phyloP scores from a whole-genome alignment of 345 rosid species.

The Melaleuca alternifolia region DNA sequence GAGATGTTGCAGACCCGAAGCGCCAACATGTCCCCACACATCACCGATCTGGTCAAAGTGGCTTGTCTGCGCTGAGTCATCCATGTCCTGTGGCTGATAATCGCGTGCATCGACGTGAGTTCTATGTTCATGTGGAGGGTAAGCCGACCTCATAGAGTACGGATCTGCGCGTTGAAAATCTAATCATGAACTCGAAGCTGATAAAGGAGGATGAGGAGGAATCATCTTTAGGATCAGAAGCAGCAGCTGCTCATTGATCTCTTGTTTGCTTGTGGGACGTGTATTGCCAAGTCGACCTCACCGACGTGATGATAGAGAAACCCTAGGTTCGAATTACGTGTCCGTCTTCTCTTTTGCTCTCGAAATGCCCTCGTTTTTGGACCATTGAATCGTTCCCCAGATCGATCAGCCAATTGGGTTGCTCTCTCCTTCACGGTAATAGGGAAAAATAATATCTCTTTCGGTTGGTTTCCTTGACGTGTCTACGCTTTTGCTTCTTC shows the following conservation, averaged over 20 bases:
- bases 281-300: not conserved
- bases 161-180: not conserved
- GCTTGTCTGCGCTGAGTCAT: not conserved
- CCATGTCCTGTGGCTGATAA: not conserved
- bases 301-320: not conserved
- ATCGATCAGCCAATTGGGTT: not conserved
- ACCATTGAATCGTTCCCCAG: not conserved
- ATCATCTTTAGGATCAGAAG: constrained; percentile 6
- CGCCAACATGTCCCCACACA: not conserved
- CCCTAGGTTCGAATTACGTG: not conserved
- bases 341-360: not conserved
- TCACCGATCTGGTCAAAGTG: not conserved
- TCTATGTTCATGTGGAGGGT: not conserved
- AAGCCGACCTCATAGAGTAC: not conserved
- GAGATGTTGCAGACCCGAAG: not conserved
- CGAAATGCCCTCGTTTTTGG: not conserved
- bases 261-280: not conserved
- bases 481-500: not conserved
- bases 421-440: not conserved
- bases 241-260: not conserved
- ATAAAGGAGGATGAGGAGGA: no score
- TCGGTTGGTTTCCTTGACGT: not conserved
- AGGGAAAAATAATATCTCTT: not conserved
- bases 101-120: not conserved
- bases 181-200: not conserved